Conservation (phyloP, 2,329 filamentous ascomycete genomes). For the Exophiala sp. region DNA sequence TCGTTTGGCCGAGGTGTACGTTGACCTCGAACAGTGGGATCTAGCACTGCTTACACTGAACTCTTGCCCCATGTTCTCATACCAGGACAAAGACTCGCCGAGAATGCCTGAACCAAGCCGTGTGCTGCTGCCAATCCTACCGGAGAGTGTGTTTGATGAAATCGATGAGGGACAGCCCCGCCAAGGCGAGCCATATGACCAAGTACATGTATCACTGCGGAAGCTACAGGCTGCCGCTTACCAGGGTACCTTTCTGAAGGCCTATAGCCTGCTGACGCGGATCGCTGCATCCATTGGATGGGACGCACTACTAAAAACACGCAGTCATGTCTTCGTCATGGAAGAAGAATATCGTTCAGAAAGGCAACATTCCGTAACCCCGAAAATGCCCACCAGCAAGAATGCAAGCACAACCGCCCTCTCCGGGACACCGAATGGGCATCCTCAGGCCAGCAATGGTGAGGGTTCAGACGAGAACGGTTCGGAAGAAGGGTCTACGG, state of each 20-base stretch:
- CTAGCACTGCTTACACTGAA: constrained; percentile 91
- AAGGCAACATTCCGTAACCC: constrained; percentile 47
- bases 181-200: constrained; percentile 71
- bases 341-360: constrained; percentile 96
- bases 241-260: constrained; percentile 91
- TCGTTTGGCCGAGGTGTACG: constrained; percentile 84
- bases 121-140: constrained; percentile 76
- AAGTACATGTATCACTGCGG: constrained; percentile 78
- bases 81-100: constrained; percentile 95
- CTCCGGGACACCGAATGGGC: constrained; percentile 57
- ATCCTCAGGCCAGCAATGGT: constrained; percentile 35
- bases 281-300: constrained; percentile 96
- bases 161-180: constrained; percentile 78
- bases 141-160: constrained; percentile 87
- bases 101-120: constrained; percentile 88
- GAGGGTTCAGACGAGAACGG: constrained; percentile 27
- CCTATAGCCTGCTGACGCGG: constrained; percentile 88
- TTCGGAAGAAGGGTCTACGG: constrained; percentile 30
- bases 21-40: constrained; percentile 92
- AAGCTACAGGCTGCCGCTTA: constrained; percentile 84
- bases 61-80: constrained; percentile 99
- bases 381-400: constrained; percentile 48
- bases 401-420: constrained; percentile 76
- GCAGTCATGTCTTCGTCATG: constrained; percentile 98
- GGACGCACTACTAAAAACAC: constrained; percentile 90